phyloP scores from a whole-genome alignment of 352 stramenopile species.

The Phytophthora melonis region DNA sequence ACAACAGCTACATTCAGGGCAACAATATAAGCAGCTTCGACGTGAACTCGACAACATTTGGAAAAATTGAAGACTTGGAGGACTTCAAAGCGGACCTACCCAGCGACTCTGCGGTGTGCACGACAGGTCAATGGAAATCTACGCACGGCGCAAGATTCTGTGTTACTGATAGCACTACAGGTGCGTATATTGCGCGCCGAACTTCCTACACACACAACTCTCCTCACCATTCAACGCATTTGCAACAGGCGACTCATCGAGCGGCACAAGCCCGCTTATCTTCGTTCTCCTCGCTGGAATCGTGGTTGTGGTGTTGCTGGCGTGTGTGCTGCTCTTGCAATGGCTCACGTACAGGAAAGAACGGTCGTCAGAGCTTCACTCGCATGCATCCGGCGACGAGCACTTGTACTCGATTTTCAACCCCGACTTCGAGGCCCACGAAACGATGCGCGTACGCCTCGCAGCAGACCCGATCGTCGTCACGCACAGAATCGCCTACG shows the following conservation, averaged over 20 bases:
- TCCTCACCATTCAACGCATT: neutral
- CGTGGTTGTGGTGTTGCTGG: conserved; percentile 41
- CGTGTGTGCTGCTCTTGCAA: conserved; percentile 33
- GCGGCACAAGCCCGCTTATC: conserved; percentile 24
- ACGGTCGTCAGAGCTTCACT: conserved; percentile 22
- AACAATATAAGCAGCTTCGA: conserved; percentile 43
- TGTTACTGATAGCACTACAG: conserved; percentile 22
- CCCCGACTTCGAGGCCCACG: conserved; percentile 28
- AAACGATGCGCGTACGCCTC: conserved; percentile 42
- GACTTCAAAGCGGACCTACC: conserved; percentile 35
- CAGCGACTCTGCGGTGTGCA: conserved; percentile 16
- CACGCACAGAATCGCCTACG: conserved; percentile 48
- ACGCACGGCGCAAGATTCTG: conserved; percentile 40
- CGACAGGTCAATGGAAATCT: conserved; percentile 32
- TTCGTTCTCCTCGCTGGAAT: conserved; percentile 33
- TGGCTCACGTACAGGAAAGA: conserved; percentile 29
- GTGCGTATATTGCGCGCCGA: conserved; percentile 9
- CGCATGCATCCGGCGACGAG: conserved; percentile 5
- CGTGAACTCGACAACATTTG: conserved; percentile 30
- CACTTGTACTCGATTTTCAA: conserved; percentile 39
- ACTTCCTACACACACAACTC: too few species aligned
- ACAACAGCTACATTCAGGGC: conserved; percentile 37
- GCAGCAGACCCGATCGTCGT: conserved; percentile 53
- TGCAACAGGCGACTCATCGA: conserved; percentile 8
- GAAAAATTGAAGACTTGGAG: conserved; percentile 27